Conservation (phyloP, 495 filamentous ascomycete species). For the Jackrogersella multiformis region DNA sequence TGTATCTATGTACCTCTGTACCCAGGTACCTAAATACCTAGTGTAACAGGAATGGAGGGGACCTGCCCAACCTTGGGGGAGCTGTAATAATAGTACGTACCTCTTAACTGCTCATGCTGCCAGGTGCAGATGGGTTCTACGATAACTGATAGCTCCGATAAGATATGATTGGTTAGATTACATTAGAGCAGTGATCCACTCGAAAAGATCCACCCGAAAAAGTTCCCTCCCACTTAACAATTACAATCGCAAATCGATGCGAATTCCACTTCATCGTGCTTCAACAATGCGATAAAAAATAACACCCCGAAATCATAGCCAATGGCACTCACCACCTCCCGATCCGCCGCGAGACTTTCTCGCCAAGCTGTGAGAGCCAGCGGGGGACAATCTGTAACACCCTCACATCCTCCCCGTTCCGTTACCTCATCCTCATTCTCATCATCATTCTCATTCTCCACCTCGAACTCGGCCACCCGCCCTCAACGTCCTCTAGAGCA, state of each 20-base stretch:
- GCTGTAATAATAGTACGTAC: no score
- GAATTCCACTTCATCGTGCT: constrained; percentile 4
- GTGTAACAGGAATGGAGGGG: no score
- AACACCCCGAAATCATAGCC: constrained; percentile 12
- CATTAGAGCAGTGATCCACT: constrained; percentile 22
- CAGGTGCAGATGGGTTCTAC: no score
- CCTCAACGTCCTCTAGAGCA: no score
- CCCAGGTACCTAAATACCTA: no score
- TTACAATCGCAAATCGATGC: constrained; percentile 8
- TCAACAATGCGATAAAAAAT: constrained; percentile 26
- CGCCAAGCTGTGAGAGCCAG: constrained; percentile 34
- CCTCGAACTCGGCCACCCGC: constrained; percentile 35
- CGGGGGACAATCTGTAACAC: constrained; percentile 14
- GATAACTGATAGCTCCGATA: neutral
- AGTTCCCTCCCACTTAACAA: constrained; percentile 18
- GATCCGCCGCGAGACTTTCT: constrained; percentile 34
- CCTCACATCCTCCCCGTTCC: constrained; percentile 16
- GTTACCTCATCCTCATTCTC: constrained; percentile 30
- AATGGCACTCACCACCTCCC: constrained; percentile 43
- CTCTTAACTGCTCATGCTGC: no score
- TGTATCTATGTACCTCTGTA: no score
- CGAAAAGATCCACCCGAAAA: constrained; percentile 39
- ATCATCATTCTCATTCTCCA: no score
- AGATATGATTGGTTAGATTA: constrained; percentile 23
- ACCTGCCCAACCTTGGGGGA: no score